Conservation (phyloP, 1,284 basidiomycete species). For the Irpex sp. region DNA sequence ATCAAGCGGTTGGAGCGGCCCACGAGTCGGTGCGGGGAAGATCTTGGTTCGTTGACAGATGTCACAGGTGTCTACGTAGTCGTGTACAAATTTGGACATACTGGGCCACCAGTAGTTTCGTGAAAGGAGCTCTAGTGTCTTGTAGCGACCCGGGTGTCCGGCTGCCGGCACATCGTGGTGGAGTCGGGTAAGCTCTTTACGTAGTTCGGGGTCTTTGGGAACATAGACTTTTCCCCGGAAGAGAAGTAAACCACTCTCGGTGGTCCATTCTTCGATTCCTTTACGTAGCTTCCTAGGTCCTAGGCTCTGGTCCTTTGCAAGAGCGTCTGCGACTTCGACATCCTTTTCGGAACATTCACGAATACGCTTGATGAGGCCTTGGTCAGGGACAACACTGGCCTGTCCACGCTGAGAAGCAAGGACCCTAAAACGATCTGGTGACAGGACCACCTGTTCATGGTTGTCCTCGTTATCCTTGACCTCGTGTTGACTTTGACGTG, state of each 20-base stretch:
- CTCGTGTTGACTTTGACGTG: constrained; percentile 17
- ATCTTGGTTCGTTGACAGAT: constrained; percentile 35
- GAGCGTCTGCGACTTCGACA: background rate
- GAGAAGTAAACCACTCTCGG: background rate
- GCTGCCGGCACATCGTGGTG: background rate
- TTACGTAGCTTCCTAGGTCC: background rate
- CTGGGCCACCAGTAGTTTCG: constrained; percentile 1
- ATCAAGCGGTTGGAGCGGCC: constrained; percentile 1
- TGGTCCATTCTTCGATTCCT: background rate
- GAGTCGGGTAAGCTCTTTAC: background rate
- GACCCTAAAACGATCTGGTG: background rate
- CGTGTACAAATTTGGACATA: constrained; percentile 15
- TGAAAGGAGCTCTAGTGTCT: background rate
- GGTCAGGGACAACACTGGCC: background rate
- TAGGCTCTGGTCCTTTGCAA: background rate
- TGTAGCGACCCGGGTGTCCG: background rate
- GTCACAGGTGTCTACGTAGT: constrained; percentile 36
- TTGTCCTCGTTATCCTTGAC: background rate
- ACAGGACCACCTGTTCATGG: background rate
- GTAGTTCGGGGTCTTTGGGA: background rate
- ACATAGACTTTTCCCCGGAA: background rate
- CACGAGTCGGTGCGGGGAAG: background rate
- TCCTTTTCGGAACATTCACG: background rate
- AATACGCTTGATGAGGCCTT: background rate
- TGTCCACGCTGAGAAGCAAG: background rate